Base-by-base conservation (phyloP, 805 yeast species). In the Teunomyces lycoperdinae region DNA sequence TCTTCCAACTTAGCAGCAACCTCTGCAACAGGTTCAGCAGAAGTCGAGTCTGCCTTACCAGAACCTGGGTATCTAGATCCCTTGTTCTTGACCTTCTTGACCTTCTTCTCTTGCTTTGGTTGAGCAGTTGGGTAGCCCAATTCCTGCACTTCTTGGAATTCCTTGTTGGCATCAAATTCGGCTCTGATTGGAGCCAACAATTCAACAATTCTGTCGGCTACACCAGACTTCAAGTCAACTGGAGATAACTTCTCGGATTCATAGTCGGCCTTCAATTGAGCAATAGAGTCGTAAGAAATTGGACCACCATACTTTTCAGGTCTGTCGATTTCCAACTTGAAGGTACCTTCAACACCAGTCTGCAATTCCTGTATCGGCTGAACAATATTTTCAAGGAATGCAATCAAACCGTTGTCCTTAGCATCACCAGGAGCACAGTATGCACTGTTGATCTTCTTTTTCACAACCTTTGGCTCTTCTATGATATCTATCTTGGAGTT, bases 251-350 rank as follows among this genome's bases (percentile, higher is more conserved):
- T 81, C 64, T 86, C 87, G 28, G 78, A 76, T 40, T 79, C 84
- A 70, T 78, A 94, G 57, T 86, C 96, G 32, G 71, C 70, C 64
- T 85, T 85, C 60, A 94, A 73, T 33, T 81, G 79, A 14, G 80
- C 90, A 56, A 89, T 74, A 14, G 87, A 74, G 36, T 63, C 63
- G 79, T 81, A 94, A 42, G 84, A 74, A 49, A 94, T 76, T 56
- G 96, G 85, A 44, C 99, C 99, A 57, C 99, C 99, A 67, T 89
- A 94, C 71, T 94, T 85, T 67, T 94, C 99, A 42, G 97, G 97
- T 71, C 99, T 86, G 61, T 86, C 82, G 57, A 94, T 82, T 65
- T 68, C 74, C 71, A 94, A 89, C 45, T 76, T 71, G 56, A 89
- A 87, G 40, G 68, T 67, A 16, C 78, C 81, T 5, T 58, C 65